A percentile compares a stretch with the other conserved stretches of the same genome.
Evolutionary conservation across 129 eudicot species (phyloP).

Genomic region (Flaveria trinervia): DNA sequence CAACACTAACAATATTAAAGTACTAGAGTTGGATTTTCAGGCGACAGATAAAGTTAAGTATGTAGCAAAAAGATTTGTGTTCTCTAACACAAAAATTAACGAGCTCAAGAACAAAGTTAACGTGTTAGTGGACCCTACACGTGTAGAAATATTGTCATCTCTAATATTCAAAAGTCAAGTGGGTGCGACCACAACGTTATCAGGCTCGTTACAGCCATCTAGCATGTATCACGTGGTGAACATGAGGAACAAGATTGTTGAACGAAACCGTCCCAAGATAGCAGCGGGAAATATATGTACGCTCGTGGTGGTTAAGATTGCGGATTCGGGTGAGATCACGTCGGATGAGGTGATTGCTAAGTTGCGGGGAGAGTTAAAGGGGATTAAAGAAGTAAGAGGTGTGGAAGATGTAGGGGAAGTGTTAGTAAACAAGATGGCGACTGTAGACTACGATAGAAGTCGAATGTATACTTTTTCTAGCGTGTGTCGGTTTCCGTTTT

Average conservation of each 20-base stretch:
- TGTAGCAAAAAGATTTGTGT: constrained; percentile 19
- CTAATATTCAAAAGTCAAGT: constrained; percentile 14
- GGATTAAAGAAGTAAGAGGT: background rate
- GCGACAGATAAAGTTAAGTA: background rate
- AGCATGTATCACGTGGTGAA: constrained; percentile 2
- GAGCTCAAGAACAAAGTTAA: constrained; percentile 22
- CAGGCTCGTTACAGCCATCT: constrained; percentile 16
- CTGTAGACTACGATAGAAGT: background rate
- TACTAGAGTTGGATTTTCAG: background rate
- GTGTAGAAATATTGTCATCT: constrained; percentile 24
- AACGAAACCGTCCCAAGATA: constrained; percentile 3
- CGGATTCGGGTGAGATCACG: constrained; percentile 4
- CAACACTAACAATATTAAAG: background rate
- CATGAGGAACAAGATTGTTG: constrained; percentile 4
- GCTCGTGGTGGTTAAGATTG: background rate
- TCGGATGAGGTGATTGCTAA: background rate
- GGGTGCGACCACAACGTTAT: background rate
- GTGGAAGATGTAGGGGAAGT: constrained; percentile 8
- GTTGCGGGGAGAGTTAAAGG: constrained; percentile 16
- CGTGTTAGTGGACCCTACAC: constrained; percentile 17
- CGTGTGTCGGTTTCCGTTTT: constrained; percentile 19
- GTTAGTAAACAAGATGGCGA: background rate
- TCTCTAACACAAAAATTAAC: constrained; percentile 21
- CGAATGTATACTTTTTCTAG: constrained; percentile 10
- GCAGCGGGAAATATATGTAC: constrained; percentile 20